A percentile compares a stretch with the other conserved stretches of the same genome.
These are phyloP conservation scores for Metschnikowia koreensis DNA, from an alignment of 805 yeast genomes.

Conservation along the genomic window DNA sequence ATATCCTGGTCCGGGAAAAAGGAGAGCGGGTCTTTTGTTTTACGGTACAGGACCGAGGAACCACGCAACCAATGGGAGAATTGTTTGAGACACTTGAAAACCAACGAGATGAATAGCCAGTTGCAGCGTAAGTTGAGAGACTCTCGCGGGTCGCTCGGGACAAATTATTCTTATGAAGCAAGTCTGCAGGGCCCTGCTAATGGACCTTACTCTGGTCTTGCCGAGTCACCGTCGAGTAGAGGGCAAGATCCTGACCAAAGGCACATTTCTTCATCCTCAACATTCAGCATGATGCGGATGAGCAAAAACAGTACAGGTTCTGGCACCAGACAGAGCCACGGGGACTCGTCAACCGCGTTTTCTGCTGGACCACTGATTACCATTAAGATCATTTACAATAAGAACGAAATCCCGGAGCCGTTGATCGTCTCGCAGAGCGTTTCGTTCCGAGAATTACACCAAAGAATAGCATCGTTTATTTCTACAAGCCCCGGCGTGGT, in stretches of 20 bases:
- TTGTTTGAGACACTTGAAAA: constrained; percentile 52
- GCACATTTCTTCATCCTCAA: constrained; percentile 43
- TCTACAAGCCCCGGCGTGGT: constrained; percentile 52
- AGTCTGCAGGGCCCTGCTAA: constrained; percentile 2
- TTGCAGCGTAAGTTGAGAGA: constrained; percentile 37
- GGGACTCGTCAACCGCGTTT: constrained; percentile 9
- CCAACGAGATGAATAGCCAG: constrained; percentile 40
- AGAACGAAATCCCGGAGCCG: constrained; percentile 27
- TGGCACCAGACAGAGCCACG: constrained; percentile 14
- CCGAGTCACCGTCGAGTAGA: constrained; percentile 7
- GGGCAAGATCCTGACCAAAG: constrained; percentile 30
- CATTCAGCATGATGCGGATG: constrained; percentile 41
- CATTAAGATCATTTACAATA: constrained; percentile 35
- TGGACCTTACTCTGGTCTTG: constrained; percentile 2
- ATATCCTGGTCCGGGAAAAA: constrained; percentile 82
- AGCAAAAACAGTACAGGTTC: constrained; percentile 24
- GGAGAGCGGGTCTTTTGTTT: constrained; percentile 82
- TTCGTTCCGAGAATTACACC: constrained; percentile 53
- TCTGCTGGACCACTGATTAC: constrained; percentile 14
- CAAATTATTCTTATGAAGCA: constrained; percentile 28
- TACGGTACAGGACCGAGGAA: constrained; percentile 83
- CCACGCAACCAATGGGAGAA: constrained; percentile 77
- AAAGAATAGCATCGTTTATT: constrained; percentile 54
- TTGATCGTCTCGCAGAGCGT: constrained; percentile 28
- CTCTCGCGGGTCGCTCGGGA: constrained; percentile 28